A percentile compares a stretch with the other conserved stretches of the same genome.
phyloP scores from a whole-genome alignment of 371 early-diverging fungal genomes.

The Mortierella sp. region DNA sequence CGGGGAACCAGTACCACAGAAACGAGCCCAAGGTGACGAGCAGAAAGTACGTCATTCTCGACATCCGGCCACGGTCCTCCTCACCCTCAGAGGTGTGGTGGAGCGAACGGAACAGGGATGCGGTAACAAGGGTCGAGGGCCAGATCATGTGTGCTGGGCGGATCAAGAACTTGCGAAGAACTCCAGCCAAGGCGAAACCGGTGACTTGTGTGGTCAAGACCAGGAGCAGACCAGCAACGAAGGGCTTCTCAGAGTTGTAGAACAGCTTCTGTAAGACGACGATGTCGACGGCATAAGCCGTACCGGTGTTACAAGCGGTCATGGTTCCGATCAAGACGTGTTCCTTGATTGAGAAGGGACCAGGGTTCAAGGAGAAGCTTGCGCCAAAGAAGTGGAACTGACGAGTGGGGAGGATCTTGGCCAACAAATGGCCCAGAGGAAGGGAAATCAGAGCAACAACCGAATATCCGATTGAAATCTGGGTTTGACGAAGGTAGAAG shows the following conservation, averaged over 20 bases:
- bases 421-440: slow-evolving; percentile 76
- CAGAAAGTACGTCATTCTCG: slow-evolving; percentile 73
- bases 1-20: slow-evolving; percentile 67
- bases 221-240: slow-evolving; percentile 67
- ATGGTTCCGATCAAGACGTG: slow-evolving; percentile 82
- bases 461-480: slow-evolving; percentile 64
- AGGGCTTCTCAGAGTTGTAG: slow-evolving; percentile 70
- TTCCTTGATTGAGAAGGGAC: slow-evolving; percentile 90
- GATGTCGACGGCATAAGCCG: slow-evolving; percentile 81
- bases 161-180: slow-evolving; percentile 78
- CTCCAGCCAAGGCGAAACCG: slow-evolving; percentile 89
- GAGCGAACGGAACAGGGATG: slow-evolving; percentile 78
- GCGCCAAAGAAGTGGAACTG: slow-evolving; percentile 54
- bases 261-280: slow-evolving; percentile 73
- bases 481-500: slow-evolving; percentile 78
- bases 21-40: slow-evolving; percentile 59
- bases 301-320: slow-evolving; percentile 62
- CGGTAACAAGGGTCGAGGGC: slow-evolving; percentile 81
- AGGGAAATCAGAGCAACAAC: slow-evolving; percentile 68
- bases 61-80: slow-evolving; percentile 57
- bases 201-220: slow-evolving; percentile 75
- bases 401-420: slow-evolving; percentile 61
- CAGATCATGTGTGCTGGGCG: slow-evolving; percentile 86
- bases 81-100: slow-evolving; percentile 59
- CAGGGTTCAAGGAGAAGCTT: slow-evolving; percentile 76